Conservation (phyloP, 441 rosid genomes). For the Breynia disticha region DNA sequence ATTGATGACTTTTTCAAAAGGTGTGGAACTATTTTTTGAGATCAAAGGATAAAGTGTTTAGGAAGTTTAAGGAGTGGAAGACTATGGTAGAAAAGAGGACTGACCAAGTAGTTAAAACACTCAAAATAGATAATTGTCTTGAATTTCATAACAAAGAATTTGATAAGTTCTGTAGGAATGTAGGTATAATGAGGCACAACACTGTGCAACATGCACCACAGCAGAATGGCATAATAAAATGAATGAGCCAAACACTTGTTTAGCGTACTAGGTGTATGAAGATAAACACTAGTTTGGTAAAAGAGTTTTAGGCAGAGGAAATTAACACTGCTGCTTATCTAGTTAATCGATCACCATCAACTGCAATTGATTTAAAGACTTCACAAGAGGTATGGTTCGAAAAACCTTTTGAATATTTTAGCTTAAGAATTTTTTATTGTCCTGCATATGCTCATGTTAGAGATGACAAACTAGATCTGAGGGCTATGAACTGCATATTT, state of each 20-base stretch:
- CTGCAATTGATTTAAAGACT: not conserved
- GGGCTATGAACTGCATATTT: too few species aligned
- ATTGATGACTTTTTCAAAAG: slow-evolving; percentile 1
- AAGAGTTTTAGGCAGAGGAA: not conserved
- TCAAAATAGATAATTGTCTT: not conserved
- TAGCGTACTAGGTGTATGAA: not conserved
- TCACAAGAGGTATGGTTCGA: not conserved
- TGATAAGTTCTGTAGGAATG: slow-evolving; percentile 3
- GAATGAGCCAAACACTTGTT: not conserved
- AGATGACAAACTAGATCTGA: too few species aligned
- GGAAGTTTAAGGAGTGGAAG: not conserved
- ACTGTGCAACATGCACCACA: slow-evolving; percentile 1
- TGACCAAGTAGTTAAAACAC: not conserved
- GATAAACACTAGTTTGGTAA: not conserved
- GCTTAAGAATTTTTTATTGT: not conserved
- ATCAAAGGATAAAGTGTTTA: not conserved
- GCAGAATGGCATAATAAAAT: not conserved
- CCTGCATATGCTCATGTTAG: too few species aligned
- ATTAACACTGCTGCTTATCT: not conserved
- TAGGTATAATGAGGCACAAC: not conserved
- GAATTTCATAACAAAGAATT: not conserved
- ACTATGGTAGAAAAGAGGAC: not conserved
- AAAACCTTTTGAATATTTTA: not conserved
- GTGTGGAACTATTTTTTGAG: not conserved
- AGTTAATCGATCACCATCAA: not conserved